A percentile compares a stretch with the other conserved stretches of the same genome.
These are phyloP conservation scores for Spatholobus suberectus DNA, from an alignment of 306 rosid genomes.

Conservation along the genomic window DNA sequence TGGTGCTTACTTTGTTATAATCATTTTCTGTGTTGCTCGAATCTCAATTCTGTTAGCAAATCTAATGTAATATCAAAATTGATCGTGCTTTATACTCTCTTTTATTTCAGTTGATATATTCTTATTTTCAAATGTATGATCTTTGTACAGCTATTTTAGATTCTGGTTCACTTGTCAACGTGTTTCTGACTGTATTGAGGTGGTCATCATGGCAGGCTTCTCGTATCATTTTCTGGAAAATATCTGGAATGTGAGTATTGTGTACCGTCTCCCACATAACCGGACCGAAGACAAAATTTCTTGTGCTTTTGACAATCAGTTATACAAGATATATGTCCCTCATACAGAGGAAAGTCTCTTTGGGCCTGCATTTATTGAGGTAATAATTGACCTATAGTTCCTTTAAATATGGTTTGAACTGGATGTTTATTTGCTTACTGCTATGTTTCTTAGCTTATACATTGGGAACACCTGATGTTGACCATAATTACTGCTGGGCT, in stretches of 20 bases:
- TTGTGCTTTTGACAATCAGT: conserved; percentile 64
- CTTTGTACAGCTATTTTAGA: conserved; percentile 7
- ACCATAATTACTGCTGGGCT: neutral
- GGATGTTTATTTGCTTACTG: conserved; percentile 21
- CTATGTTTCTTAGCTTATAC: conserved; percentile 9
- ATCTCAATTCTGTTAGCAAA: neutral
- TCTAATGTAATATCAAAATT: conserved; percentile 6
- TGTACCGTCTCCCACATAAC: conserved; percentile 56
- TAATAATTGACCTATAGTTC: conserved; percentile 35
- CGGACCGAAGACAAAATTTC: conserved; percentile 52
- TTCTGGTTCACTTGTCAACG: conserved; percentile 32
- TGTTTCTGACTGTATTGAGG: conserved; percentile 35
- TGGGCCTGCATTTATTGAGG: conserved; percentile 99
- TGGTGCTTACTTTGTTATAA: neutral
- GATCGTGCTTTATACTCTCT: conserved; percentile 8
- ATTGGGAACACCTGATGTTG: conserved; percentile 15
- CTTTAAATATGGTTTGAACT: too few relatives aligned
- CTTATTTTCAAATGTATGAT: conserved; percentile 10
- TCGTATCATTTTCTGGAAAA: conserved; percentile 87
- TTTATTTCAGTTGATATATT: conserved; percentile 31
- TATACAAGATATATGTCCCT: conserved; percentile 78
- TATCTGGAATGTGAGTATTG: conserved; percentile 66
- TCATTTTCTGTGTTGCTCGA: neutral
- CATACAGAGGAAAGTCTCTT: conserved; percentile 60
- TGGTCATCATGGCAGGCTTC: conserved; percentile 74